Evolutionary conservation across 2,329 filamentous ascomycete species (phyloP).

Genomic region (Phaeosphaeria sp.): DNA sequence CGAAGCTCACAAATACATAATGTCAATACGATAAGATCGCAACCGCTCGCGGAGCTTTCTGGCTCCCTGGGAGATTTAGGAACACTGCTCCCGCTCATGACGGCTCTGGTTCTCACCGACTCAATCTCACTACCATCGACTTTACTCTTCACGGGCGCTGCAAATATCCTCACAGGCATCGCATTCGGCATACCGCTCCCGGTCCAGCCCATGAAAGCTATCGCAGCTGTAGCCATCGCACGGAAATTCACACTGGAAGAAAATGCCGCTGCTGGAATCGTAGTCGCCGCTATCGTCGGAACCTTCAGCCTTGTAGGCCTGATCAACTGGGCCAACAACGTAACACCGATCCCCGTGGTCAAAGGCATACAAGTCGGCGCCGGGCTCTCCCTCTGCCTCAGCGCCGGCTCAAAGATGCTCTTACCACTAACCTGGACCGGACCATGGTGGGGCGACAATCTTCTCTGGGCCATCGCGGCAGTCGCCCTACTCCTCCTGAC

Average conservation of each 20-base stretch:
- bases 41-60: constrained; percentile 78
- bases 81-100: constrained; percentile 86
- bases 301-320: constrained; percentile 80
- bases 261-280: constrained; percentile 82
- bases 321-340: constrained; percentile 74
- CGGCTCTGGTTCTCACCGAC: constrained; percentile 78
- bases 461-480: constrained; percentile 75
- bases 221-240: constrained; percentile 87
- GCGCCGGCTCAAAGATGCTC: constrained; percentile 73
- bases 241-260: constrained; percentile 70
- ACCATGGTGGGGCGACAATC: constrained; percentile 76
- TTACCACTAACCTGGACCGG: constrained; percentile 71
- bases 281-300: constrained; percentile 76
- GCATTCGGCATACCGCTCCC: constrained; percentile 88
- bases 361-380: constrained; percentile 96
- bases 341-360: constrained; percentile 84
- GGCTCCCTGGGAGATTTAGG: constrained; percentile 89
- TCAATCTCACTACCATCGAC: constrained; percentile 85
- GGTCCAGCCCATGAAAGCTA: constrained; percentile 90
- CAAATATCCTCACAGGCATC: constrained; percentile 82
- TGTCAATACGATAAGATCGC: constrained; percentile 60
- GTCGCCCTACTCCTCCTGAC: constrained; percentile 75
- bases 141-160: constrained; percentile 85
- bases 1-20: constrained; percentile 55
- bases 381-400: constrained; percentile 81